Percentiles rank a stretch among this genome's conserved stretches.
Evolutionary conservation across 73 alveolate genomes (phyloP).

Genomic region (Paramecium biaurelia): DNA sequence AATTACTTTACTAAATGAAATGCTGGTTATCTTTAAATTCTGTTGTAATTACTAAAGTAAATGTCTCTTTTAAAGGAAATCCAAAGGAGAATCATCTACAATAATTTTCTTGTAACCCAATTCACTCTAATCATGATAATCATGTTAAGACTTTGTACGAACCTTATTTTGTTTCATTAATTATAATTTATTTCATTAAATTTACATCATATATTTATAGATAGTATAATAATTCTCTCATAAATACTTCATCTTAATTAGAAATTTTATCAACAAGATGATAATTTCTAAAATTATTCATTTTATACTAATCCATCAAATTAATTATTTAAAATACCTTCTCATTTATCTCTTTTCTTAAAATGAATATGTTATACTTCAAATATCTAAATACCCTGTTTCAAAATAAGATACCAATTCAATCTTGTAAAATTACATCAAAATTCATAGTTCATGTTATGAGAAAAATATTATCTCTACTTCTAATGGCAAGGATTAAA

Average conservation of each 20-base stretch:
- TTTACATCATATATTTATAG: not conserved
- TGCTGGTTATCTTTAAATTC: not conserved
- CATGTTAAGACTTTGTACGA: not conserved
- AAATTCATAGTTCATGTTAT: too few relatives aligned
- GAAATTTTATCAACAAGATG: not conserved
- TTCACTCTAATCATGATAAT: not conserved
- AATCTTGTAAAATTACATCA: too few relatives aligned
- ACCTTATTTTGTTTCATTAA: not conserved
- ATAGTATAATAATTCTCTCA: not conserved
- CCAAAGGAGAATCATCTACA: not conserved
- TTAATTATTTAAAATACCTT: too few relatives aligned
- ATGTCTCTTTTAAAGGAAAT: not conserved
- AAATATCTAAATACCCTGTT: too few relatives aligned
- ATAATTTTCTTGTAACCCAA: not conserved
- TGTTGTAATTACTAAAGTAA: not conserved
- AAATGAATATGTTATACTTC: too few relatives aligned
- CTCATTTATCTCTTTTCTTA: too few relatives aligned
- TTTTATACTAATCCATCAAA: not conserved
- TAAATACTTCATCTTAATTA: not conserved
- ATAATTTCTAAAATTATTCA: not conserved
- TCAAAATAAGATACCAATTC: too few relatives aligned
- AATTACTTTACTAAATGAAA: not conserved
- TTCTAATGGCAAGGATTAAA: too few relatives aligned
- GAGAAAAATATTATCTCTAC: too few relatives aligned
- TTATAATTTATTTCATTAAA: not conserved